Evolutionary conservation across 805 yeast species (phyloP), one percentile per base, ranked within the genome.

Genomic region (Starmerella cellae): DNA sequence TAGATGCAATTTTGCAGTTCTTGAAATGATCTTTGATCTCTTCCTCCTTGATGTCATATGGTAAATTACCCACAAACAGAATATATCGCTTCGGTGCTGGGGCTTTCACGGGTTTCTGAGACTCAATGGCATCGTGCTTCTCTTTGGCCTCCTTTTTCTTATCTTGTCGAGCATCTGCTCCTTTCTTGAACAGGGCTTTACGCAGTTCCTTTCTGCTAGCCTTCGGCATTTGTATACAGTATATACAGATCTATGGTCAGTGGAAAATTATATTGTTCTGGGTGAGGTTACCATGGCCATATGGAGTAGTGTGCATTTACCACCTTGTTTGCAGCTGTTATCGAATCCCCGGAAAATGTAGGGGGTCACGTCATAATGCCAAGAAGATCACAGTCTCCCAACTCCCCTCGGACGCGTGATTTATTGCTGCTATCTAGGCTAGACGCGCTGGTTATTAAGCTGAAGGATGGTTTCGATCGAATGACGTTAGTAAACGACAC

Each of bases 61-160:
- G 94, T 42, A 91, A 65, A 55, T 87, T 85, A 4, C 98, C 98
- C 8, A 87, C 83, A 62, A 91, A 91, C 26, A 91, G 63, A 42
- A 91, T 71, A 55, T 80, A 87, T 55, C 94, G 67, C 58, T 48
- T 48, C 3, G 19, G 35, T 67, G 20, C 47, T 58, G 29, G 46
- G 55, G 30, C 24, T 37, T 52, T 37, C 49, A 48, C 39, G 27
- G 52, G 50, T 26, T 51, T 48, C 19, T 49, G 54, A 18, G 48
- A 59, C 37, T 57, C 59, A 28, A 53, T 58, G 45, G 58, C 54
- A 41, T 58, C 57, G 43, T 54, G 52, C 40, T 55, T 53, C 58
- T 62, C 46, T 51, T 57, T 45, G 44, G 59, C 34, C 50, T 58
- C 51, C 47, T 55, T 42, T 34, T 39, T 34, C 10, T 43, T 43